These are phyloP conservation scores for Dioscorea cayenensis DNA, from an alignment of 116 monocot genomes.

Conservation along the genomic window DNA sequence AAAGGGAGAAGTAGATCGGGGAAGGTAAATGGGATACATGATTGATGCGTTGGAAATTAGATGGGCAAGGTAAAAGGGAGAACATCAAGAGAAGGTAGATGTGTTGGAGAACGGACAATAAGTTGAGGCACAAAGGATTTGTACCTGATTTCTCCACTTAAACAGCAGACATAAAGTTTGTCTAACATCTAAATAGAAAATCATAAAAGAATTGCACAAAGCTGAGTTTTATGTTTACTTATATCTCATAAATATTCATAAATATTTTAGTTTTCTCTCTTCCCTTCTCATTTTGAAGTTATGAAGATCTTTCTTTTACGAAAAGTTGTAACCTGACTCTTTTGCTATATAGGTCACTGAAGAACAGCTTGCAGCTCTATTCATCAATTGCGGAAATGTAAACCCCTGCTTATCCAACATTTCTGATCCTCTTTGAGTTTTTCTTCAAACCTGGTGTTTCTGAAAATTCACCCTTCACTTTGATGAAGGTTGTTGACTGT, in stretches of 20 bases:
- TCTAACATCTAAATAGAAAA: too few relatives aligned
- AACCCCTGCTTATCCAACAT: slow-evolving; percentile 1
- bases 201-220: background rate
- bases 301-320: background rate
- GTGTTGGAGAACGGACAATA: too few relatives aligned
- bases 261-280: background rate
- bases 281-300: background rate
- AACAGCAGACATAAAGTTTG: too few relatives aligned
- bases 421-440: background rate
- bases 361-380: slow-evolving; percentile 78
- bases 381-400: slow-evolving; percentile 72
- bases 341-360: slow-evolving; percentile 57
- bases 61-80: too few relatives aligned
- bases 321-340: background rate
- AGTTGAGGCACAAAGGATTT: too few relatives aligned
- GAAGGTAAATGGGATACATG: too few relatives aligned
- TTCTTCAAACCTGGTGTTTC: background rate
- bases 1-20: too few relatives aligned
- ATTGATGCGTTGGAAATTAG: too few relatives aligned
- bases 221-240: background rate
- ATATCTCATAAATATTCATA: background rate
- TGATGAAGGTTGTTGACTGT: slow-evolving; percentile 58
- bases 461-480: background rate
- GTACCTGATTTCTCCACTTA: too few relatives aligned
- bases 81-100: too few relatives aligned